These are phyloP conservation scores for Pythium sukuiense DNA, from an alignment of 352 stramenopile genomes.

Conservation along the genomic window DNA sequence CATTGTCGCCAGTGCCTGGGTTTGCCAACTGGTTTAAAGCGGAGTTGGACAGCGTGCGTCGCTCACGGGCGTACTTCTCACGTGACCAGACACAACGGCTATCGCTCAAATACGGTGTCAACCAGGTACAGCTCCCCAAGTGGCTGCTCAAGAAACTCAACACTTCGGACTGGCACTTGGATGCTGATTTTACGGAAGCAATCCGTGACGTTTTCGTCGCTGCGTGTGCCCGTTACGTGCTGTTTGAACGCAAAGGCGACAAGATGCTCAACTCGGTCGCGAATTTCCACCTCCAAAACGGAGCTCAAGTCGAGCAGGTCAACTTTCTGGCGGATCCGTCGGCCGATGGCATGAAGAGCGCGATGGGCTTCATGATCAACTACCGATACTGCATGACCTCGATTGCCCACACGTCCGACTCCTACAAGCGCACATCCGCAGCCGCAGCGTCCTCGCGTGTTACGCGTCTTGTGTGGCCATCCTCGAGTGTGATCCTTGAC, in stretches of 20 bases:
- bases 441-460: conserved; percentile 60
- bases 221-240: conserved; percentile 72
- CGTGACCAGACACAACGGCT: conserved; percentile 48
- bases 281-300: conserved; percentile 87
- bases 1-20: conserved; percentile 74
- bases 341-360: conserved; percentile 37
- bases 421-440: conserved; percentile 75
- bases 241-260: conserved; percentile 73
- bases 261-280: conserved; percentile 84
- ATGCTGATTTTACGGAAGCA: conserved; percentile 45
- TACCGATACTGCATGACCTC: conserved; percentile 87
- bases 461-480: conserved; percentile 57
- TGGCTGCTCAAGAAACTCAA: conserved; percentile 69
- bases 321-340: conserved; percentile 80
- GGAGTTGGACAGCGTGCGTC: conserved; percentile 38
- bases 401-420: conserved; percentile 72
- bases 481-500: conserved; percentile 56
- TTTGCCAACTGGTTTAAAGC: conserved; percentile 72
- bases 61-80: conserved; percentile 46
- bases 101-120: conserved; percentile 59
- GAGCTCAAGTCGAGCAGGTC: conserved; percentile 82
- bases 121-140: conserved; percentile 53
- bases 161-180: conserved; percentile 45
- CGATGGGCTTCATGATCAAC: conserved; percentile 86
- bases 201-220: conserved; percentile 54